A percentile compares a stretch with the other conserved stretches of the same genome.
phyloP scores from a whole-genome alignment of 805 yeast genomes.

The Pichia rugopelliculosa region DNA sequence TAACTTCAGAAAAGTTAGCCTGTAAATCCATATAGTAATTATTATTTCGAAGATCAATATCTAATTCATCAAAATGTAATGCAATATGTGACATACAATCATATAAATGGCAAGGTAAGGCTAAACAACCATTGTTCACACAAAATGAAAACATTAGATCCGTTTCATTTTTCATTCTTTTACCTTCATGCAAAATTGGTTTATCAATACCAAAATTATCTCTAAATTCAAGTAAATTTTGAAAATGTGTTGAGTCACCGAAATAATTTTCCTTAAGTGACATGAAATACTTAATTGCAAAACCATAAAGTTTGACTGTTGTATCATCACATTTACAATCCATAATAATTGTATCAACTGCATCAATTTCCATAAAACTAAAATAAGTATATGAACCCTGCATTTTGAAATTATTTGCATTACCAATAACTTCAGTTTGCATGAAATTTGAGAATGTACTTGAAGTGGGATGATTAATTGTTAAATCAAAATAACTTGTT shows the following conservation, averaged over 20 bases:
- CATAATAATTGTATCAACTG: slow-evolving; percentile 62
- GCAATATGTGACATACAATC: slow-evolving; percentile 52
- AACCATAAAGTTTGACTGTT: slow-evolving; percentile 71
- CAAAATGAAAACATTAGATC: slow-evolving; percentile 70
- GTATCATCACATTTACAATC: slow-evolving; percentile 60
- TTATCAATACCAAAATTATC: slow-evolving; percentile 7
- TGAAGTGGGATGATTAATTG: slow-evolving; percentile 84
- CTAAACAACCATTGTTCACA: slow-evolving; percentile 60
- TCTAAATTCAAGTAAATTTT: slow-evolving; percentile 78
- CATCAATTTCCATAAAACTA: slow-evolving; percentile 51
- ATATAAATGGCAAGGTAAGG: slow-evolving; percentile 69
- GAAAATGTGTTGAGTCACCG: slow-evolving; percentile 78
- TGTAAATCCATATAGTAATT: slow-evolving; percentile 92
- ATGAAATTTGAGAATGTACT: slow-evolving; percentile 74
- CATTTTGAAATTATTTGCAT: slow-evolving; percentile 52
- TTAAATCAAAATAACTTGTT: slow-evolving; percentile 56
- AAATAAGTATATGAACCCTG: slow-evolving; percentile 61
- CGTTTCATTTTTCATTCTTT: slow-evolving; percentile 57
- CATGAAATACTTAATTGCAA: slow-evolving; percentile 65
- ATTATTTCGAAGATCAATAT: slow-evolving; percentile 77
- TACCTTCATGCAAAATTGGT: slow-evolving; percentile 15
- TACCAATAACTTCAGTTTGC: slow-evolving; percentile 56
- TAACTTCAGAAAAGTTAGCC: slow-evolving; percentile 57
- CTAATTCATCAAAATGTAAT: slow-evolving; percentile 55
- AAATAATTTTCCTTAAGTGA: slow-evolving; percentile 80